These are phyloP conservation scores for Ustulina deusta DNA, from an alignment of 2,329 filamentous ascomycete genomes.

Conservation along the genomic window DNA sequence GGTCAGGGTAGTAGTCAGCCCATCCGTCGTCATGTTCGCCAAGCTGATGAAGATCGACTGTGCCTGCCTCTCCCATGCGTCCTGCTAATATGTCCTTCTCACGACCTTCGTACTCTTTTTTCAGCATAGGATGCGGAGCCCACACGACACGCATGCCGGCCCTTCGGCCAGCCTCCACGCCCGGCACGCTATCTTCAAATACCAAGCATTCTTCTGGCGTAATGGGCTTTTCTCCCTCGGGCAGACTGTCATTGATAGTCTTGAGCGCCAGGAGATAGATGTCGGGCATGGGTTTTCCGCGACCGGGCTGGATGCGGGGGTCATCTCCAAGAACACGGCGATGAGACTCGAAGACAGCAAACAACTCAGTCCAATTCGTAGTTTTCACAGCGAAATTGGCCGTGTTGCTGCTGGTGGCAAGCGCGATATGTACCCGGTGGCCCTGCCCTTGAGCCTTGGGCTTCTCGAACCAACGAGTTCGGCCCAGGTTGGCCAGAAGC, in stretches of 20 bases:
- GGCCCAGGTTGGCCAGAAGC: constrained; percentile 71
- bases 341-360: constrained; percentile 74
- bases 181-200: constrained; percentile 94
- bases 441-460: constrained; percentile 51
- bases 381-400: constrained; percentile 85
- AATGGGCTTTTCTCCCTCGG: constrained; percentile 72
- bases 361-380: constrained; percentile 67
- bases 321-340: constrained; percentile 90
- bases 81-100: constrained; percentile 89
- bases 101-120: constrained; percentile 79
- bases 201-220: constrained; percentile 90
- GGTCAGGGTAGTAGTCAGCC: constrained; percentile 65
- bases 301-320: constrained; percentile 76
- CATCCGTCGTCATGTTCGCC: constrained; percentile 71
- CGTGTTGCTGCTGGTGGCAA: constrained; percentile 83
- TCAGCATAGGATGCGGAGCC: constrained; percentile 85
- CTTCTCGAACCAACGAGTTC: constrained; percentile 63
- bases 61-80: constrained; percentile 75
- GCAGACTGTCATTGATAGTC: constrained; percentile 82
- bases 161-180: constrained; percentile 88
- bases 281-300: constrained; percentile 95
- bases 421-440: constrained; percentile 77
- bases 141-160: constrained; percentile 96
- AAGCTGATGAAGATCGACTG: constrained; percentile 65
- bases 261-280: constrained; percentile 90